A percentile compares a stretch with the other conserved stretches of the same genome.
Conservation (phyloP, 352 stramenopile genomes). For the Pythium brassicae region DNA sequence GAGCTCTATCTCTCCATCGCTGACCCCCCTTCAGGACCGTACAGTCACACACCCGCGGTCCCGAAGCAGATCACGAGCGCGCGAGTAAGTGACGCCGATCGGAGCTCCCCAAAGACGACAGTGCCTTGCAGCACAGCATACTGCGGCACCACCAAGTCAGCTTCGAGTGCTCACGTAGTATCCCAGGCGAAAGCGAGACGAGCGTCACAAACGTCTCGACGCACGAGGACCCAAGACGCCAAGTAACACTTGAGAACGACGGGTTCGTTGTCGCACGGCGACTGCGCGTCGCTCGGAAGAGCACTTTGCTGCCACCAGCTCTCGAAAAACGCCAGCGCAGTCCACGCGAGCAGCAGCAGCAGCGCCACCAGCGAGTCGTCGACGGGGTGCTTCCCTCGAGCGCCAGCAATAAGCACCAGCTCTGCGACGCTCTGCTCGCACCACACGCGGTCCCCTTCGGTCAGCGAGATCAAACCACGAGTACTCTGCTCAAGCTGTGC, state of each 20-base stretch:
- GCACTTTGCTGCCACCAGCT: conserved; percentile 14
- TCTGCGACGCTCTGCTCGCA: conserved; percentile 15
- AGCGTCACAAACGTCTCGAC: not conserved
- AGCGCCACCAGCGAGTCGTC: not conserved
- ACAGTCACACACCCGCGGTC: not conserved
- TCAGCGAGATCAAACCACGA: not conserved
- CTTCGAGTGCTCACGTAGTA: not conserved
- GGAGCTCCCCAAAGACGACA: conserved; percentile 18
- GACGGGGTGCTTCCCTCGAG: not conserved
- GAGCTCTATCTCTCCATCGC: not conserved
- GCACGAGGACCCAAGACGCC: conserved; percentile 14
- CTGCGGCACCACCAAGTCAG: conserved; percentile 1
- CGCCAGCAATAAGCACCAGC: not conserved
- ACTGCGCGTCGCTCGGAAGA: conserved; percentile 1
- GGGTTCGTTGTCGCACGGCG: not conserved
- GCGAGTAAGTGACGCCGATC: not conserved
- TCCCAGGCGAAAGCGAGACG: not conserved
- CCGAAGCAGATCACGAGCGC: conserved; percentile 3
- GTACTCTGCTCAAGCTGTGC: not conserved
- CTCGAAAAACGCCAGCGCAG: conserved; percentile 13
- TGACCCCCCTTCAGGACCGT: not conserved
- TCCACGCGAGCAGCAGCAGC: conserved; percentile 18
- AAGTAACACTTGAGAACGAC: conserved; percentile 13
- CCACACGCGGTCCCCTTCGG: too few species aligned
- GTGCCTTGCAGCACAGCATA: conserved; percentile 12